Evolutionary conservation across 768 basidiomycete species (phyloP).

Genomic region (Cystobasidiopsis lactophilus): DNA sequence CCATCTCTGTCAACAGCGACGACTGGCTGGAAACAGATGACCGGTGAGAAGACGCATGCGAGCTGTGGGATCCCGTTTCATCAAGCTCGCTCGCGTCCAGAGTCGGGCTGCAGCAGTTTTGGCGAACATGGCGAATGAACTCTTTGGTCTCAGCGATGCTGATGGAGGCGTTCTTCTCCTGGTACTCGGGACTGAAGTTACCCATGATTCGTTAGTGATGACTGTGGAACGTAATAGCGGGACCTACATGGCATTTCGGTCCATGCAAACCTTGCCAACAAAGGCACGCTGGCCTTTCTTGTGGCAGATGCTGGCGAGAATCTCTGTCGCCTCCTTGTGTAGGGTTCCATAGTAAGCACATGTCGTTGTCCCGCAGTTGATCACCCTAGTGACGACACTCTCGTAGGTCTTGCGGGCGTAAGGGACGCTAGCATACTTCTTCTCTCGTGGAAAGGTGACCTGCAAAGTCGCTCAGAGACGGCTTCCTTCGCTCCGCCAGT

Average conservation of each 20-base stretch:
- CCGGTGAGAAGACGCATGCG: background rate
- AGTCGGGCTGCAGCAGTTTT: slow-evolving; percentile 8
- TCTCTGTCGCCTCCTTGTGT: slow-evolving; percentile 57
- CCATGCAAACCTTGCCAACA: slow-evolving; percentile 70
- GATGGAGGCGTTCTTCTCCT: slow-evolving; percentile 4
- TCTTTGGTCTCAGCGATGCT: slow-evolving; percentile 35
- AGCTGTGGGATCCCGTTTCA: too few relatives aligned
- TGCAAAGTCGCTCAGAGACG: background rate
- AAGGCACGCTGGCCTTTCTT: slow-evolving; percentile 31
- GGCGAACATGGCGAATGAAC: slow-evolving; percentile 47
- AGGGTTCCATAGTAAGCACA: slow-evolving; percentile 39
- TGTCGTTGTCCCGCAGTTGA: slow-evolving; percentile 5
- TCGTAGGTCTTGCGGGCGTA: slow-evolving; percentile 52
- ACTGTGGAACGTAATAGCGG: background rate
- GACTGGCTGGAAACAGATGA: background rate
- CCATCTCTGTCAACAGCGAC: background rate
- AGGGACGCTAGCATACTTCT: slow-evolving; percentile 41
- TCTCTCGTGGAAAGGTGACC: slow-evolving; percentile 71
- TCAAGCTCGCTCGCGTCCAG: background rate
- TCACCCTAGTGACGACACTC: slow-evolving; percentile 30
- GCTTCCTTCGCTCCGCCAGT: background rate
- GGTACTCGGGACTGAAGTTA: slow-evolving; percentile 2
- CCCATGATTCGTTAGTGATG: background rate
- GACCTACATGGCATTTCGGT: slow-evolving; percentile 56
- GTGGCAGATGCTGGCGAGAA: slow-evolving; percentile 53